Percentiles rank a stretch among this genome's conserved stretches.
Evolutionary conservation across 2,329 filamentous ascomycete species (phyloP).

Genomic region (Colletotrichum camelliae): DNA sequence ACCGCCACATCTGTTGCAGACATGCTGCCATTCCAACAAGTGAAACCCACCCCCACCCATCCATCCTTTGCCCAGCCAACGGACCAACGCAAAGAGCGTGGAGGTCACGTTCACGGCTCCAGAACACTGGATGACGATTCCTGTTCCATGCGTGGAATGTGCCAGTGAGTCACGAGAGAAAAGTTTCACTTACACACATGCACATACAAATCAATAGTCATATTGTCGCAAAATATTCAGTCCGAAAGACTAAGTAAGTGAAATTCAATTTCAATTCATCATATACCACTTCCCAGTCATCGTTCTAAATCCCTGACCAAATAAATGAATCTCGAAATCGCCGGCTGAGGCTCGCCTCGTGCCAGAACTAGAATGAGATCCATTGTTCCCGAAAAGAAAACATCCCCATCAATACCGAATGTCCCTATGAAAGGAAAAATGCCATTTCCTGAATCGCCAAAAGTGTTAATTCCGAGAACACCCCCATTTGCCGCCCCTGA

Average conservation of each 20-base stretch:
- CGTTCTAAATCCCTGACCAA: neutral
- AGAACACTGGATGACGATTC: neutral
- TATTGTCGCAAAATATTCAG: accelerated
- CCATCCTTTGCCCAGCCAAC: neutral
- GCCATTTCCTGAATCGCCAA: neutral
- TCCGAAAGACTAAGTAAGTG: neutral
- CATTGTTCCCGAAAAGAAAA: neutral
- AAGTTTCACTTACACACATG: neutral
- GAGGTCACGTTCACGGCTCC: neutral
- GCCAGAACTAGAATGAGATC: neutral
- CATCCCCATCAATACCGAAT: neutral
- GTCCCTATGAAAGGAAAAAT: neutral
- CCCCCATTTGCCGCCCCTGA: neutral
- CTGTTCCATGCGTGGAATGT: neutral
- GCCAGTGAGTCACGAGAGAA: neutral
- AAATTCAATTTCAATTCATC: conserved; percentile 13
- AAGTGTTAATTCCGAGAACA: neutral
- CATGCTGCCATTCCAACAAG: neutral
- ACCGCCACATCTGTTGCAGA: neutral
- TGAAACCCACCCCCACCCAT: neutral
- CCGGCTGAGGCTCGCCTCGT: neutral
- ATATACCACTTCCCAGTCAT: conserved; percentile 2
- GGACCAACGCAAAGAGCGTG: neutral
- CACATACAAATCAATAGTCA: neutral
- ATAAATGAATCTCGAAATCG: neutral